Conservation (phyloP, 148 eudicot species). For the Euryodendron excelsum region DNA sequence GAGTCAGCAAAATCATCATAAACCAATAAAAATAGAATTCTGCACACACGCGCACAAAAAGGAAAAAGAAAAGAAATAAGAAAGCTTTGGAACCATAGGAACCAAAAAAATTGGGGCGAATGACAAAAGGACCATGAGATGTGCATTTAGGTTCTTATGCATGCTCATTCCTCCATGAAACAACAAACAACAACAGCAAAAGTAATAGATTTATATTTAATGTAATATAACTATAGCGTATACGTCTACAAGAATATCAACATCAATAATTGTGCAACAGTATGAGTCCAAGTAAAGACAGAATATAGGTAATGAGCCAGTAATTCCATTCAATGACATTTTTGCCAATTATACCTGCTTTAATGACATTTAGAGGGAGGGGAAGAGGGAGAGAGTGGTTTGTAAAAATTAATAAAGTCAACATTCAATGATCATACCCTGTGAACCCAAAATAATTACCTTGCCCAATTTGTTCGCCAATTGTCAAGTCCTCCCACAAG, state of each 20-base stretch:
- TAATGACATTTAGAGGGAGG: background rate
- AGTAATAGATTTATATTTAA: background rate
- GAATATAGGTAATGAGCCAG: no score
- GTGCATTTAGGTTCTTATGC: conserved; percentile 1
- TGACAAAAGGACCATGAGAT: background rate
- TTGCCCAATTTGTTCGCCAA: conserved; percentile 97
- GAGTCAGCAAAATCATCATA: background rate
- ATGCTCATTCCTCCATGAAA: background rate
- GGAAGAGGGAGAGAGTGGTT: background rate
- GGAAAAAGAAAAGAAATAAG: background rate
- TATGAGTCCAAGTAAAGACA: no score
- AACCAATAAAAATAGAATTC: no score
- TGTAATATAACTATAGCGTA: no score
- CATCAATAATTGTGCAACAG: no score
- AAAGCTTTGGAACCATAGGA: background rate
- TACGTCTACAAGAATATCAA: no score
- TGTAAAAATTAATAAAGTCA: conserved; percentile 2
- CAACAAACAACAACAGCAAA: background rate
- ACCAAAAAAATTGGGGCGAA: background rate
- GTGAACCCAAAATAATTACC: conserved; percentile 39
- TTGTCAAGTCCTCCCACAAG: conserved; percentile 91
- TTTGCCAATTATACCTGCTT: background rate
- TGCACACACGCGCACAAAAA: background rate
- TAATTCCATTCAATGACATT: background rate
- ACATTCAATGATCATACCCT: background rate